These are phyloP conservation scores for Skeletonema marinoi DNA, from an alignment of 108 stramenopile genomes.

Conservation along the genomic window DNA sequence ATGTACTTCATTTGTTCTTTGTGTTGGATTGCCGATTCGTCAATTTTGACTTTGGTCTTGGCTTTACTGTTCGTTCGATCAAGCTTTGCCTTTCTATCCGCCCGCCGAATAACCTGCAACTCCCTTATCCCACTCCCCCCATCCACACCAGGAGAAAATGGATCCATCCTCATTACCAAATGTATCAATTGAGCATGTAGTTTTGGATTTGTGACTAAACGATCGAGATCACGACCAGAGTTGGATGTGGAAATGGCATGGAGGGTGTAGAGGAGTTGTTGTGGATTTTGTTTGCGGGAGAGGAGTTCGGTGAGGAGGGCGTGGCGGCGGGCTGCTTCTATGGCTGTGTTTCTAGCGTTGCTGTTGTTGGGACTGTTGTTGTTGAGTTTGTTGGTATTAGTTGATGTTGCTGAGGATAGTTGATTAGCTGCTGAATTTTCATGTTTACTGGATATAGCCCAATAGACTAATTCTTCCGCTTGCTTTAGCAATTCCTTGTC, in stretches of 20 bases:
- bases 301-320: slow-evolving; percentile 18
- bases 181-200: slow-evolving; percentile 45
- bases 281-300: neutral
- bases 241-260: slow-evolving; percentile 24
- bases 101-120: slow-evolving; percentile 18
- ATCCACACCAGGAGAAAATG: slow-evolving; percentile 24
- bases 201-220: slow-evolving; percentile 13
- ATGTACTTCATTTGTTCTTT: slow-evolving; percentile 25
- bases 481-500: slow-evolving; percentile 7
- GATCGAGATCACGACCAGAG: slow-evolving; percentile 31
- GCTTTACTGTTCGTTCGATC: neutral
- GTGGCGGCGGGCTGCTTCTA: slow-evolving; percentile 12
- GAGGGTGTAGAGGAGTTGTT: slow-evolving; percentile 20
- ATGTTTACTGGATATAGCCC: slow-evolving; percentile 45
- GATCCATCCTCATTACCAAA: slow-evolving; percentile 44
- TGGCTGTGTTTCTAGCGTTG: neutral
- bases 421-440: slow-evolving; percentile 25
- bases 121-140: slow-evolving; percentile 21
- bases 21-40: slow-evolving; percentile 26
- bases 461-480: slow-evolving; percentile 28
- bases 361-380: neutral
- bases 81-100: neutral
- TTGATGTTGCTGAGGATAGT: neutral
- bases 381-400: neutral
- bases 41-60: slow-evolving; percentile 15